Percentiles rank a stretch among this genome's conserved stretches.
Evolutionary conservation across 1,139 yeast genomes (phyloP).

Genomic region (Candida frijolesensis): DNA sequence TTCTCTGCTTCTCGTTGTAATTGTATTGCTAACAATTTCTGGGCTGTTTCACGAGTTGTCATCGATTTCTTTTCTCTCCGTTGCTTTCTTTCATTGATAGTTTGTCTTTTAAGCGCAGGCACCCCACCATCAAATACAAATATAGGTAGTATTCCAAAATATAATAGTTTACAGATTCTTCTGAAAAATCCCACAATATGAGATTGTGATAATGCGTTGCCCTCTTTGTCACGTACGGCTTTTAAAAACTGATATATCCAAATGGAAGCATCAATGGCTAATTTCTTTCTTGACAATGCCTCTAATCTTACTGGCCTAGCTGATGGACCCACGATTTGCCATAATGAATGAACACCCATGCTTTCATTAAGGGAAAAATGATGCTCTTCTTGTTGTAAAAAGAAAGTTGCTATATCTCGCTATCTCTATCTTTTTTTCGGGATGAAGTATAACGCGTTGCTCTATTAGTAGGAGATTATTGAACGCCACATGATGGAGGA

Average conservation of each 20-base stretch:
- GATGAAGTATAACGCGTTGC: too few relatives aligned
- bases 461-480: too few relatives aligned
- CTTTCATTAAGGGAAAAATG: neutral
- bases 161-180: slow-evolving; percentile 86
- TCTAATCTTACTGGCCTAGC: slow-evolving; percentile 91
- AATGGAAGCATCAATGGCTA: slow-evolving; percentile 97
- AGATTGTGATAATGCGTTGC: slow-evolving; percentile 74
- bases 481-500: too few relatives aligned
- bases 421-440: too few relatives aligned
- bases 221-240: slow-evolving; percentile 88
- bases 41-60: slow-evolving; percentile 74
- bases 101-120: slow-evolving; percentile 77
- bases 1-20: slow-evolving; percentile 58
- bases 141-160: slow-evolving; percentile 87
- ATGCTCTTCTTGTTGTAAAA: too few relatives aligned
- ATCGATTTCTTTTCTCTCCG: slow-evolving; percentile 76
- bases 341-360: slow-evolving; percentile 97
- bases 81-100: slow-evolving; percentile 70
- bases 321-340: slow-evolving; percentile 91
- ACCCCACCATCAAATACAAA: slow-evolving; percentile 99
- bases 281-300: slow-evolving; percentile 68
- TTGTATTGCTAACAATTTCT: slow-evolving; percentile 76
- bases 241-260: slow-evolving; percentile 98
- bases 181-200: slow-evolving; percentile 94
- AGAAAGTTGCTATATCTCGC: too few relatives aligned